Percentiles rank a stretch among this genome's conserved stretches.
Evolutionary conservation across 176 grass and related monocot genomes (phyloP).

Genomic region (Oryza punctata): DNA sequence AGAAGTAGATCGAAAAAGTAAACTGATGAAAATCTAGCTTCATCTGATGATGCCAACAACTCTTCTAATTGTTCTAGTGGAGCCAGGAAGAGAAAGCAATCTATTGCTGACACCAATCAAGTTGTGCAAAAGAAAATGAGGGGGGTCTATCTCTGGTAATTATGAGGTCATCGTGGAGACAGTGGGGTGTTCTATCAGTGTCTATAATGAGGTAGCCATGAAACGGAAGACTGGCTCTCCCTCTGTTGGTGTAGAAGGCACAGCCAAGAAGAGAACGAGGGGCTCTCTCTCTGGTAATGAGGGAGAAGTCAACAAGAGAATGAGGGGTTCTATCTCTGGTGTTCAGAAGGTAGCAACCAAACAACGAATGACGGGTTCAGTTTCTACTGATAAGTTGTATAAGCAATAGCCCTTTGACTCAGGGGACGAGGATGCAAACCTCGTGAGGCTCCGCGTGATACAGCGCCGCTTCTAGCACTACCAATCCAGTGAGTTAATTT

Average conservation of each 20-base stretch:
- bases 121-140: slow-evolving; percentile 26
- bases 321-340: not conserved
- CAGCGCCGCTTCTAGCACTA: slow-evolving; percentile 78
- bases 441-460: slow-evolving; percentile 74
- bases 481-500: slow-evolving; percentile 49
- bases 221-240: not conserved
- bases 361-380: slow-evolving; percentile 12
- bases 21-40: slow-evolving; percentile 12
- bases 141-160: slow-evolving; percentile 22
- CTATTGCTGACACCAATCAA: slow-evolving; percentile 22
- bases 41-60: slow-evolving; percentile 28
- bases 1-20: slow-evolving; percentile 22
- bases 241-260: slow-evolving; percentile 25
- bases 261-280: slow-evolving; percentile 19
- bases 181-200: not conserved
- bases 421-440: slow-evolving; percentile 67
- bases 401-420: slow-evolving; percentile 35
- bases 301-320: slow-evolving; percentile 14
- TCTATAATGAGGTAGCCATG: not conserved
- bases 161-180: not conserved
- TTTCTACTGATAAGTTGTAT: slow-evolving; percentile 27
- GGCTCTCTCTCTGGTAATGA: not conserved
- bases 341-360: not conserved
- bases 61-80: slow-evolving; percentile 15
- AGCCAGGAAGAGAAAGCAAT: slow-evolving; percentile 39